Evolutionary conservation across 139 green algal species (phyloP).

Genomic region (Diplosphaera chodatii): DNA sequence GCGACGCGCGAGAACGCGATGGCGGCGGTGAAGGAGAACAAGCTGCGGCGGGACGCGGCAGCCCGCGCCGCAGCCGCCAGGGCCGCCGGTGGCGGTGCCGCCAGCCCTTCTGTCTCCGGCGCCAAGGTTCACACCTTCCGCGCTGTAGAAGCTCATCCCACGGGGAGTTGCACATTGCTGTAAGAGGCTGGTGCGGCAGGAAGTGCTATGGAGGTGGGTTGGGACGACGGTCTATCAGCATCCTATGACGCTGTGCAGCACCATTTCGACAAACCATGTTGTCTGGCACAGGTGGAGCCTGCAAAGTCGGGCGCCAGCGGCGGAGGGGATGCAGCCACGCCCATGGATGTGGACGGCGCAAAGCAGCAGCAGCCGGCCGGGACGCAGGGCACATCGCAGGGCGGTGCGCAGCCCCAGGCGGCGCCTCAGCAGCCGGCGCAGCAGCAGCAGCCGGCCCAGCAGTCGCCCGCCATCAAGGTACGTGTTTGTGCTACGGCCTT

Average conservation of each 20-base stretch:
- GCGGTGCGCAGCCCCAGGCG: no score
- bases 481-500: no score
- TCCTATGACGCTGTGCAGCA: no score
- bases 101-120: not conserved
- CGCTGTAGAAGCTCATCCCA: no score
- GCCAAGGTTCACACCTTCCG: no score
- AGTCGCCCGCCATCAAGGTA: conserved; percentile 24
- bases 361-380: not conserved
- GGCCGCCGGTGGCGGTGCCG: not conserved
- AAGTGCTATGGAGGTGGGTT: no score
- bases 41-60: not conserved
- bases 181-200: no score
- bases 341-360: not conserved
- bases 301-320: not conserved
- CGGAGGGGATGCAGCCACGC: not conserved
- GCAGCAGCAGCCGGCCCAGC: conserved; percentile 7
- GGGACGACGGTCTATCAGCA: no score
- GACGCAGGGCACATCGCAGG: no score
- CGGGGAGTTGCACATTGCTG: no score
- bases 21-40: conserved; percentile 34
- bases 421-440: not conserved
- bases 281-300: no score
- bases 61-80: not conserved
- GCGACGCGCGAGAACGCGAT: conserved; percentile 57
- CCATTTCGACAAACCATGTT: no score